phyloP scores from a whole-genome alignment of 768 basidiomycete species.

The Russula abietina region DNA sequence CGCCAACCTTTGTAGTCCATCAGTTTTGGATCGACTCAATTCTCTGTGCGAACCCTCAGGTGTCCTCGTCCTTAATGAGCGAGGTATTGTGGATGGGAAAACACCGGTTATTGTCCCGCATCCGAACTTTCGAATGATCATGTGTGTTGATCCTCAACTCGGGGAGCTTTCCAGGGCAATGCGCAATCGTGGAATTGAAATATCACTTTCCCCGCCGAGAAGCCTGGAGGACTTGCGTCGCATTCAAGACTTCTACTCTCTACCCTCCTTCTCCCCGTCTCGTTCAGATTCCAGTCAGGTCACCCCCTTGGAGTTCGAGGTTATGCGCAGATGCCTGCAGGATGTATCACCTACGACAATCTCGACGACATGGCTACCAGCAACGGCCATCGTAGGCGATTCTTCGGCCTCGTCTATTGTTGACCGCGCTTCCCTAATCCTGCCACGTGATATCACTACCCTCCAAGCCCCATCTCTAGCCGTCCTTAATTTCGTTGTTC shows the following conservation, averaged over 20 bases:
- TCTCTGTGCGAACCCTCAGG: constrained; percentile 90
- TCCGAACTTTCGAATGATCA: constrained; percentile 84
- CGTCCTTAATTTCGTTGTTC: constrained; percentile 6
- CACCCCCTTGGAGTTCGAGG: constrained; percentile 16
- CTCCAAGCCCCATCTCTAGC: background rate
- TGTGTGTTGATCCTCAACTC: constrained; percentile 85
- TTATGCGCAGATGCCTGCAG: constrained; percentile 16
- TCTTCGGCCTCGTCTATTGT: constrained; percentile 7
- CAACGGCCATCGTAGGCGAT: constrained; percentile 8
- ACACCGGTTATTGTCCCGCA: constrained; percentile 78
- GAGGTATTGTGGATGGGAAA: constrained; percentile 72
- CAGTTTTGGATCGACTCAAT: constrained; percentile 93
- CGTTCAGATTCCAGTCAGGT: background rate
- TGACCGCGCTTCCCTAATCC: constrained; percentile 6
- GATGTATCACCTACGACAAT: background rate
- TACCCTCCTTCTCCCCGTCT: constrained; percentile 1
- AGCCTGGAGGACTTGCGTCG: constrained; percentile 17
- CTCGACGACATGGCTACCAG: background rate
- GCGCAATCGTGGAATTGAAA: constrained; percentile 94
- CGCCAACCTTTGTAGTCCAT: constrained; percentile 94
- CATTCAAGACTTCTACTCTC: constrained; percentile 15
- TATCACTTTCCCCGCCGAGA: constrained; percentile 40
- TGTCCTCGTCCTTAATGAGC: constrained; percentile 77
- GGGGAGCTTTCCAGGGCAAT: constrained; percentile 97
- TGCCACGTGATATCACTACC: constrained; percentile 3